phyloP scores from a whole-genome alignment of 2,329 filamentous ascomycete species.

The Aureobasidium sp. region DNA sequence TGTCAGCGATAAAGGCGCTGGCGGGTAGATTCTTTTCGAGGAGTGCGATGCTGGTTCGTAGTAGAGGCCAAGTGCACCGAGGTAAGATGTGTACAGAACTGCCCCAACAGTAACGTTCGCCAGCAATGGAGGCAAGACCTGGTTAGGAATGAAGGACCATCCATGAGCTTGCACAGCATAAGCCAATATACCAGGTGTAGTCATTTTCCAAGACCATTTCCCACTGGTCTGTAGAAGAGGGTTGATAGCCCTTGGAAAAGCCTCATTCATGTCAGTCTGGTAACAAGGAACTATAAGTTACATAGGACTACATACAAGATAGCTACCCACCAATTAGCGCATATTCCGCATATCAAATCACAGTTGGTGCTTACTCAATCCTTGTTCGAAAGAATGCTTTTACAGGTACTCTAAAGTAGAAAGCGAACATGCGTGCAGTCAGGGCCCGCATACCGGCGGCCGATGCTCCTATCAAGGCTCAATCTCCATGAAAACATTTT shows the following conservation, averaged over 20 bases:
- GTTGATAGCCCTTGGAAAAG: conserved; percentile 57
- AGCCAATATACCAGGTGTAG: conserved; percentile 61
- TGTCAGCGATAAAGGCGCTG: conserved; percentile 55
- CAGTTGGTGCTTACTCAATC: conserved; percentile 61
- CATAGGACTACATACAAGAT: background rate
- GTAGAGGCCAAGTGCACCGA: conserved; percentile 59
- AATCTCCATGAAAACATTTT: background rate
- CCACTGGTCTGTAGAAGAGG: conserved; percentile 44
- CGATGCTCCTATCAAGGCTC: conserved; percentile 46
- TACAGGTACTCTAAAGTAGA: conserved; percentile 85
- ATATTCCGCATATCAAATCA: background rate
- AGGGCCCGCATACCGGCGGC: conserved; percentile 78
- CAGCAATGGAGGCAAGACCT: conserved; percentile 67
- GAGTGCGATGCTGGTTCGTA: conserved; percentile 58
- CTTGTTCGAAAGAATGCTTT: conserved; percentile 89
- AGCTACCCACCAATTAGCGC: background rate
- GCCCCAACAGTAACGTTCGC: conserved; percentile 69
- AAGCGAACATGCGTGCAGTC: conserved; percentile 75
- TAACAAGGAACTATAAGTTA: no score
- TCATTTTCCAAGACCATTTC: conserved; percentile 56
- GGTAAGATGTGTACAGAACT: conserved; percentile 67
- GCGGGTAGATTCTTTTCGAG: conserved; percentile 61
- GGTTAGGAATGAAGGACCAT: conserved; percentile 66
- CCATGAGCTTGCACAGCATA: conserved; percentile 63
- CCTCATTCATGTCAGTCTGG: conserved; percentile 30